phyloP scores from a whole-genome alignment of 805 yeast species.

The Metschnikowia drakensbergensis region DNA sequence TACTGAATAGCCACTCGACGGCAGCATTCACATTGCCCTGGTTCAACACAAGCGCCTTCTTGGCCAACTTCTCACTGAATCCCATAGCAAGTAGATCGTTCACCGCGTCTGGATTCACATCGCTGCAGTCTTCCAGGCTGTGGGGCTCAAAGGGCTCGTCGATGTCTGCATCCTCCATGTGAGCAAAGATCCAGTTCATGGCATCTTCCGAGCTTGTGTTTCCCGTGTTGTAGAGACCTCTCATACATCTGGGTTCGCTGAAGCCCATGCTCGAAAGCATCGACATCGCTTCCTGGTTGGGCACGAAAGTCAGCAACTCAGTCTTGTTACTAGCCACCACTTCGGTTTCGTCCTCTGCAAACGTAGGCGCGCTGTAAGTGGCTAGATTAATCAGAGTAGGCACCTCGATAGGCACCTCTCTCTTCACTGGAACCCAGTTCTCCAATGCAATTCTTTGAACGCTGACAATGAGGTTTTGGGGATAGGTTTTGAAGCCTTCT shows the following conservation, averaged over 20 bases:
- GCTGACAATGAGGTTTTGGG: slow-evolving; percentile 65
- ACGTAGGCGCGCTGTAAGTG: slow-evolving; percentile 38
- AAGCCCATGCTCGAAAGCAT: slow-evolving; percentile 84
- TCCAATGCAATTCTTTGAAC: slow-evolving; percentile 78
- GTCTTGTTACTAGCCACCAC: slow-evolving; percentile 22
- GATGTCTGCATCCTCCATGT: slow-evolving; percentile 79
- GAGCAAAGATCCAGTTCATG: slow-evolving; percentile 85
- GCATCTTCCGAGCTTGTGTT: slow-evolving; percentile 66
- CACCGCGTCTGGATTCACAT: slow-evolving; percentile 37
- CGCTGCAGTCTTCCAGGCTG: slow-evolving; percentile 8
- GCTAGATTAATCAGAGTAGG: slow-evolving; percentile 46
- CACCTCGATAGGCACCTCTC: slow-evolving; percentile 64
- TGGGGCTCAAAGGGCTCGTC: slow-evolving; percentile 53
- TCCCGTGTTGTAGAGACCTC: slow-evolving; percentile 72
- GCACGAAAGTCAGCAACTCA: slow-evolving; percentile 34
- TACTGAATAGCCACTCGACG: slow-evolving; percentile 84
- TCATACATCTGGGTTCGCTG: slow-evolving; percentile 56
- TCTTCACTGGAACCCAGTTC: slow-evolving; percentile 87
- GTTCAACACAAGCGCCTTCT: slow-evolving; percentile 63
- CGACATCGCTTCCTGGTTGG: slow-evolving; percentile 53
- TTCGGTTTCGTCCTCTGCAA: slow-evolving; percentile 24
- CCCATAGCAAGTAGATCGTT: slow-evolving; percentile 71
- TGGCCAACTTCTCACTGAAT: slow-evolving; percentile 59
- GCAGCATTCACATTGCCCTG: slow-evolving; percentile 66
- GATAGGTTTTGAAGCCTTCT: slow-evolving; percentile 57